Conservation (phyloP, 2,329 filamentous ascomycete genomes). For the Penicillium sp. region DNA sequence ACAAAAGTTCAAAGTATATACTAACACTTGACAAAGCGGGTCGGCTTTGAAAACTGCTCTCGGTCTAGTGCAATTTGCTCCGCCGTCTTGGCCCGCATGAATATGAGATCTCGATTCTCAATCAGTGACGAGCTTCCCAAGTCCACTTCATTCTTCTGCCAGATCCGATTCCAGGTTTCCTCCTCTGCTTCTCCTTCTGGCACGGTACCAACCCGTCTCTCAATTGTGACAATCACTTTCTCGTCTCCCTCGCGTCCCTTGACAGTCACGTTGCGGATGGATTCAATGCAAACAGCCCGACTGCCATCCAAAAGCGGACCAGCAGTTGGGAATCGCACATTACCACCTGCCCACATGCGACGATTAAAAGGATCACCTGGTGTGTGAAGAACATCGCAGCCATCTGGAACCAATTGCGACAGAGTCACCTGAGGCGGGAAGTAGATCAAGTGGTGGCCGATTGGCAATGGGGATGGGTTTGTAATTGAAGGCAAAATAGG, state of each 20-base stretch:
- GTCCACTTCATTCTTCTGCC: slow-evolving; percentile 44
- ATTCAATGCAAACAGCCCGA: slow-evolving; percentile 47
- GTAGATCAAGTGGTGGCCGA: slow-evolving; percentile 79
- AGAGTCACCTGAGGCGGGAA: slow-evolving; percentile 71
- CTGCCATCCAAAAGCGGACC: slow-evolving; percentile 33
- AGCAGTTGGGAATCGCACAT: slow-evolving; percentile 54
- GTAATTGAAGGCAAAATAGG: slow-evolving; percentile 36
- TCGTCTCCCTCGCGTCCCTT: slow-evolving; percentile 54
- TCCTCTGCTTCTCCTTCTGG: slow-evolving; percentile 36
- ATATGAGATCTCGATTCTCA: slow-evolving; percentile 64
- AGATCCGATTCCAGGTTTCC: slow-evolving; percentile 43
- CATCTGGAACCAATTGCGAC: slow-evolving; percentile 70
- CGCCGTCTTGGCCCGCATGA: slow-evolving; percentile 55
- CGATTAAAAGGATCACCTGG: slow-evolving; percentile 71
- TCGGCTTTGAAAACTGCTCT: slow-evolving; percentile 20
- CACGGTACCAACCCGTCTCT: slow-evolving; percentile 51
- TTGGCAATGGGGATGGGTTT: slow-evolving; percentile 28
- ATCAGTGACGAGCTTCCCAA: slow-evolving; percentile 49
- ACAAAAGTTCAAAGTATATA: background rate
- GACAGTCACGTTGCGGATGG: slow-evolving; percentile 49
- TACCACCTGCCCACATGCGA: slow-evolving; percentile 87
- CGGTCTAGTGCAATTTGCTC: slow-evolving; percentile 33
- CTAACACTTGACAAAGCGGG: slow-evolving; percentile 37
- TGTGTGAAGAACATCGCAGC: slow-evolving; percentile 76
- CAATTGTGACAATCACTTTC: slow-evolving; percentile 63